Base-by-base conservation (phyloP, 83 land plant species). In the Picea abies region DNA sequence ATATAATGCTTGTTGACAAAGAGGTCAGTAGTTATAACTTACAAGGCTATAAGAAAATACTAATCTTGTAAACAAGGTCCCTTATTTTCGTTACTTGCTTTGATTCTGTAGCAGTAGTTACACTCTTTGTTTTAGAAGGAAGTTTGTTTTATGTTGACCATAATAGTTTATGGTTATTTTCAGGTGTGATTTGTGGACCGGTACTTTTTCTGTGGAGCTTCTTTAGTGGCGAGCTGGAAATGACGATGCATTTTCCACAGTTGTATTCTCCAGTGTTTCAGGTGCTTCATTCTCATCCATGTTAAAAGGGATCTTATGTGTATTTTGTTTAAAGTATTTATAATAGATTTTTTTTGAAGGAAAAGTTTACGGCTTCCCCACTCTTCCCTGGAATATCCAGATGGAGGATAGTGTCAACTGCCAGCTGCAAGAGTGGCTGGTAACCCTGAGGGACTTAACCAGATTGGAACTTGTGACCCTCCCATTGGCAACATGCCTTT, bases 131-230 rank as follows among this genome's bases (percentile, higher is more conserved):
- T 73, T 73, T n/a, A 73, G 77, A 52, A 44, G 77, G n/a, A 9
- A 73, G 47, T 49, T 73, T 73, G 26, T n/a, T 73, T 20, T 7
- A 73, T n/a, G 58, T 41, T 47, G 60, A 39, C 17, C 5, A 20
- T 73, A 73, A 78, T 29, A 26, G 44, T n/a, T 15, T 0, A 69
- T 82, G 14, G 76, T 65, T n/a, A 32, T 85, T 60, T 41, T 39
- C 89, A 97, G 99, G 99, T 44, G 17, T 97, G 56, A 82, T 95
- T 41, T 97, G 99, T 89, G 94, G 89, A 69, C 99, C 99, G 69
- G 19, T 94, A 65, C 85, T 97, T 75, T 78, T 93, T 22, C 22
- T 95, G 2, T 97, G 96, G 98, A 91, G 93, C 37, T 81, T 82
- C 47, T 22, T 93, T 11, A 86, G 88, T 41, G 98, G 99, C 63